Base-by-base conservation (phyloP, 495 filamentous ascomycete species). In the Penicillium chermesinum region DNA sequence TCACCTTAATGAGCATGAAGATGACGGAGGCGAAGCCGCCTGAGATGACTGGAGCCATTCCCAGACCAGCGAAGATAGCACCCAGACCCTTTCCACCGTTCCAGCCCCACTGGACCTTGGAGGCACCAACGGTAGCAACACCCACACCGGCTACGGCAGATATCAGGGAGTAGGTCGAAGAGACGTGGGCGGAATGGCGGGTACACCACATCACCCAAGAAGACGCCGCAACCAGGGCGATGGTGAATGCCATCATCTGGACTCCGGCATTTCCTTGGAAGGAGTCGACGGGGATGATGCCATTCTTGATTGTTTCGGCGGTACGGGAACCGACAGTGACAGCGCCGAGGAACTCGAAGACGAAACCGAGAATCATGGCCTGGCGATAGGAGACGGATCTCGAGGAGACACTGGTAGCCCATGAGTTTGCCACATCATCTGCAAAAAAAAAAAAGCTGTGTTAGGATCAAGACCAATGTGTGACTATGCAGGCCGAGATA, bases 401-500 rank as follows among this genome's bases (percentile, higher is more conserved):
- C 5, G 84, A 86, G 14, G 82, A 82, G 41, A 87, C 83, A 53
- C 76, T 81, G 46, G 84, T 86, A 3, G 84, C 84, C 73, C 79
- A 87, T 18, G 83, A 76, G 70, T 89, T 89, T 52, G 85, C 85
- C 22, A 88, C 85, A 85, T 89, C 85, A 67, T 88, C 68, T 75
- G 49, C 8, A 13, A 47, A 19, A 33, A 16, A 32, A 17, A 47
- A 19, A 33, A 16, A 32, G 17, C 27, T 32, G 27, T 22, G 13
- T 14, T 30, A 30, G 14, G 22, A 13, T 44, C 9, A 16, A 9
- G 30, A 35, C 14, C 22, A 22, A 34, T 4, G 13, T 22, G 46
- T 39, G 40, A 19, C 9, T 14, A 42, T 15, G 4, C 35, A 41
- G 19, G 40, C 2, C 15, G 44, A 2, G 12, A 35, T 39, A 7